phyloP scores from a whole-genome alignment of 176 grass and related monocot genomes.

The Melocanna baccifera region DNA sequence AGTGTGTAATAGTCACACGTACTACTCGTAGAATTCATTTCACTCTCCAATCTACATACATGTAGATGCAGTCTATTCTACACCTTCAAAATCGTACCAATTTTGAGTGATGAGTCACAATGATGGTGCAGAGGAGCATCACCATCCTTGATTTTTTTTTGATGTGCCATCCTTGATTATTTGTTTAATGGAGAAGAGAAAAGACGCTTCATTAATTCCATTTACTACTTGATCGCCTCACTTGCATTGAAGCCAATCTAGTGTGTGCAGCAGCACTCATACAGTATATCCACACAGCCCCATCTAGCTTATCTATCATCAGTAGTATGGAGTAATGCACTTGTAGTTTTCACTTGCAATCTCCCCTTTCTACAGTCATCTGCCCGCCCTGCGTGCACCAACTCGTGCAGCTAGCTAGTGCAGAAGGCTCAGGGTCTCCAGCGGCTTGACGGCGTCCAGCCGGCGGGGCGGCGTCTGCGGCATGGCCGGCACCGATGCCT shows the following conservation, averaged over 20 bases:
- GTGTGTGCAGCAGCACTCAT: not conserved
- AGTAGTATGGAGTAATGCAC: no score
- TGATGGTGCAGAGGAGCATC: not conserved
- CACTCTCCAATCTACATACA: not conserved
- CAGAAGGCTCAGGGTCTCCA: constrained; percentile 87
- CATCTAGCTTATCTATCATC: no score
- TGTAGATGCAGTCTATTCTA: no score
- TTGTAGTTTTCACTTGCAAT: no score
- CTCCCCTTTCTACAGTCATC: constrained; percentile 40
- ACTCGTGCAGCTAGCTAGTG: constrained; percentile 35
- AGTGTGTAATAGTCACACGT: not conserved
- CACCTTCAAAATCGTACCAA: not conserved
- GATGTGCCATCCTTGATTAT: not conserved
- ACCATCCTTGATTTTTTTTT: no score
- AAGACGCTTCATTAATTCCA: not conserved
- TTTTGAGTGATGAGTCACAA: not conserved
- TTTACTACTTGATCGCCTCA: constrained; percentile 15
- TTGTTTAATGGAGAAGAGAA: not conserved
- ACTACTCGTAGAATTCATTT: no score
- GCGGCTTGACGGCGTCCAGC: constrained; percentile 43
- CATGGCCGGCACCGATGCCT: constrained; percentile 20
- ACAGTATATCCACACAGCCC: no score
- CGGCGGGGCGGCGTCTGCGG: constrained; percentile 19
- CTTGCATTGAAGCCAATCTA: constrained; percentile 15
- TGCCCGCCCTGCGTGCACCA: not conserved